Evolutionary conservation across 495 filamentous ascomycete species (phyloP), one percentile per base, ranked within the genome.

Genomic region (Penicillium cinerascens): DNA sequence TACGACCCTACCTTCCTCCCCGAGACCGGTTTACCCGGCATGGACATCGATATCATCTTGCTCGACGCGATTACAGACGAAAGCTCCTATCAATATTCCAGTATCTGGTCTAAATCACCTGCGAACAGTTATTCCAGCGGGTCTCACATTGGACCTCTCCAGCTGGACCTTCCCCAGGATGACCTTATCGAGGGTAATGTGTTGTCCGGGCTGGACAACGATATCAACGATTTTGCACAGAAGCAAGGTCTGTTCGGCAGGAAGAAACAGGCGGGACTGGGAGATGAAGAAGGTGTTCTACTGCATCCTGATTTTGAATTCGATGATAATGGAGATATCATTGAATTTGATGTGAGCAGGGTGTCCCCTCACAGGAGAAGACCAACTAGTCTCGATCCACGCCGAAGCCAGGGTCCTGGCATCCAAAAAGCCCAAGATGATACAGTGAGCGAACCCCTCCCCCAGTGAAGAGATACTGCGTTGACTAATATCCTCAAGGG

Each of bases 1-100:
- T 89, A 98, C 55, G 93, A 97, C 65, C 91, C 91, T 6, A 79
- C 82, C n/a, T 96, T 97, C 58, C 65, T 91, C 1, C 87, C 88
- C 0, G 87, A 89, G 36, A 76, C 82, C 20, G 70, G 66, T 42
- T 72, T 88, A 16, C 79, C 78, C 10, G 71, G 73, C 9, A 65
- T 86, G 17, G 78, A 86, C 35, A 59, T 87, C 26, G 80, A 88
- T 45, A 54, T 85, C 25, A 54, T 65, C 1, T 54, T 53, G 15
- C 46, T 73, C 38, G 51, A 45, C 18, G 25, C 45, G 1, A 21
- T 44, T 13, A 33, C 52, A 5, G 56, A 62, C 3, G 44, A 46
- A 3, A 44, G 38, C n/a, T 39, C 44, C 17, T 64, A 43, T 16
- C 60, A 63, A 29, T 52, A 58, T 6, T 63, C 59, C 18, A 47